These are phyloP conservation scores for Candolleomyces eurysporus DNA, from an alignment of 768 basidiomycete species.

Conservation along the genomic window DNA sequence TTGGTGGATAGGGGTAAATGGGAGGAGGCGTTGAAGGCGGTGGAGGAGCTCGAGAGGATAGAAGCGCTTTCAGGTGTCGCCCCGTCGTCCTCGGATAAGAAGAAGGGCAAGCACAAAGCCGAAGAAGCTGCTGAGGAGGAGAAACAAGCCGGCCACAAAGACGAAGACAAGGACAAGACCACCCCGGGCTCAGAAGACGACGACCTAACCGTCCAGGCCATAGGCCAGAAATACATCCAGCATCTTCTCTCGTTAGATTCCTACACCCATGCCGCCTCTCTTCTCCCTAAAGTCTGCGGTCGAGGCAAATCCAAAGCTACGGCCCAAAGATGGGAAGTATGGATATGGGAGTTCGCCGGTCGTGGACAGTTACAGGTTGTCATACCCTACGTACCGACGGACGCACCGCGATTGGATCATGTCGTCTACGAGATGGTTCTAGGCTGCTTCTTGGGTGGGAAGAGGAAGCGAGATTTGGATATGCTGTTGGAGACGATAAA, in stretches of 20 bases:
- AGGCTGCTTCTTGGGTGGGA: conserved; percentile 66
- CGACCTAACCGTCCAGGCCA: conserved; percentile 55
- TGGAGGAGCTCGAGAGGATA: conserved; percentile 62
- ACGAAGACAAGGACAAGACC: conserved; percentile 20
- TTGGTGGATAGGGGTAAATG: conserved; percentile 82
- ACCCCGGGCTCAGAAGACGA: conserved; percentile 21
- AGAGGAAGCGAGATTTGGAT: conserved; percentile 63
- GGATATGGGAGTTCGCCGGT: conserved; percentile 90
- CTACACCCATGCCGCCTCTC: conserved; percentile 74
- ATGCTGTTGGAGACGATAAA: conserved; percentile 63
- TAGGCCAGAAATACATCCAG: conserved; percentile 85
- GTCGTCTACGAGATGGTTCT: conserved; percentile 95
- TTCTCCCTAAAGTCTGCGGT: conserved; percentile 85
- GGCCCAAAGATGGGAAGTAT: conserved; percentile 87
- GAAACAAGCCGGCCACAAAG: background rate
- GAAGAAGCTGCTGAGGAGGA: background rate
- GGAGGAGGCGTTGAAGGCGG: conserved; percentile 83
- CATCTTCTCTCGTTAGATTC: conserved; percentile 80
- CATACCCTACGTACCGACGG: conserved; percentile 86
- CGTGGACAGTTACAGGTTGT: conserved; percentile 80
- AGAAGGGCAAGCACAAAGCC: background rate
- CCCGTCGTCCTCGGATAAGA: conserved; percentile 2
- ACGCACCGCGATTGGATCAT: conserved; percentile 74
- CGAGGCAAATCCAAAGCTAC: conserved; percentile 38
- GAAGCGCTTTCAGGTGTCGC: conserved; percentile 19